These are phyloP conservation scores for Populus hybrid DNA, from an alignment of 441 rosid species.

Conservation along the genomic window DNA sequence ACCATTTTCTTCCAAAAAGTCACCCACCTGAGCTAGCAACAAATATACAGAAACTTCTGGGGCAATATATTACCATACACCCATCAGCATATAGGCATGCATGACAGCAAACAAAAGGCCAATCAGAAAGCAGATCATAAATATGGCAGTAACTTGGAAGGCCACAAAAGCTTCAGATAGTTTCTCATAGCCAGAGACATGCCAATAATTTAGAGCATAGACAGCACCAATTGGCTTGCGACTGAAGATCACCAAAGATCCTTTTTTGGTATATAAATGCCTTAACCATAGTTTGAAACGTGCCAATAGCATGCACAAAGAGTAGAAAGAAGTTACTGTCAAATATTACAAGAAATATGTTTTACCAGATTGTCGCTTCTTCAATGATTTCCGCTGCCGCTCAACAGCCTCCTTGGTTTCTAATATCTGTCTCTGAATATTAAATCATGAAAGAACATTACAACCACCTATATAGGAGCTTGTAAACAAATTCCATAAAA, in stretches of 20 bases:
- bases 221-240: neutral
- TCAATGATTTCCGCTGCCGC: constrained; percentile 84
- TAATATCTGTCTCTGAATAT: constrained; percentile 67
- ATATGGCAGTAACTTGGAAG: neutral
- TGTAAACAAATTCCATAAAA: neutral
- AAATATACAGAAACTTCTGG: too few species aligned
- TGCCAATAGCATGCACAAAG: too few species aligned
- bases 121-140: neutral
- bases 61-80: too few species aligned
- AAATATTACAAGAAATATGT: constrained; percentile 8
- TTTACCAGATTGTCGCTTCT: constrained; percentile 89
- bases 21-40: too few species aligned
- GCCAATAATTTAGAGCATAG: neutral
- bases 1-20: too few species aligned
- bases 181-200: neutral
- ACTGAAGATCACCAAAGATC: too few species aligned
- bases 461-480: neutral
- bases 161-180: too few species aligned
- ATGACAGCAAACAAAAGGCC: neutral
- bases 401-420: constrained; percentile 95
- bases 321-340: neutral
- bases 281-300: too few species aligned
- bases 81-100: neutral
- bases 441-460: constrained; percentile 1
- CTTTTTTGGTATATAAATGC: too few species aligned